Evolutionary conservation across 257 asterid genomes (phyloP).

Genomic region (Datura wrightii): DNA sequence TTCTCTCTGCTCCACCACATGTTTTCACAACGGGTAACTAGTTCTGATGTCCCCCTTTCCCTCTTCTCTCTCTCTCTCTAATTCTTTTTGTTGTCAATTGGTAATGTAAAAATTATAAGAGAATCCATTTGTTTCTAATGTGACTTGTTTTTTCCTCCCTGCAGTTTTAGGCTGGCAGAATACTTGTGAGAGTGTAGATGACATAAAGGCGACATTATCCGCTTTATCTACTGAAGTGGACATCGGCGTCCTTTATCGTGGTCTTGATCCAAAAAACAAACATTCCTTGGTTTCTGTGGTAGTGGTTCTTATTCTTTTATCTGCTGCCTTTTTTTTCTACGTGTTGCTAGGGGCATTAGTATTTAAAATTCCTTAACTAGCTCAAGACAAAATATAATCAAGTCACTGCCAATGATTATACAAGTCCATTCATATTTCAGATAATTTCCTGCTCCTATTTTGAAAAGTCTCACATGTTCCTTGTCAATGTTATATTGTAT

Average conservation of each 20-base stretch:
- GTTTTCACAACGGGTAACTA: conserved; percentile 82
- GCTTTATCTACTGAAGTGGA: conserved; percentile 77
- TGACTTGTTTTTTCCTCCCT: conserved; percentile 35
- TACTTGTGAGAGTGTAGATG: conserved; percentile 77
- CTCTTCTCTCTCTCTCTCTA: neutral
- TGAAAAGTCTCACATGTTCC: neutral
- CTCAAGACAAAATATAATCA: conserved; percentile 1
- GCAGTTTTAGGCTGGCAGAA: conserved; percentile 96
- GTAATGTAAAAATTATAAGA: neutral
- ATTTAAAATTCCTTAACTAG: conserved; percentile 10
- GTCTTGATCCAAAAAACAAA: conserved; percentile 65
- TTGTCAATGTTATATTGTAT: neutral
- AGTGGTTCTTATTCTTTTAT: neutral
- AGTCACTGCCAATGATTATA: neutral
- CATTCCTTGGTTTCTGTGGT: conserved; percentile 69
- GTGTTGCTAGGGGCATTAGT: neutral
- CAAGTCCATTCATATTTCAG: conserved; percentile 15
- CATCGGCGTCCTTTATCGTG: conserved; percentile 67
- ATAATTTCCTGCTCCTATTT: conserved; percentile 14
- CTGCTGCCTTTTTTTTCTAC: neutral
- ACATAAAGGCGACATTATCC: conserved; percentile 61
- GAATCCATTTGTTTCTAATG: conserved; percentile 17
- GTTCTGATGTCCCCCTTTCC: neutral
- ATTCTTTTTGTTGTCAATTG: neutral
- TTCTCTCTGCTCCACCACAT: conserved; percentile 81